Percentiles rank a stretch among this genome's conserved stretches.
Conservation (phyloP, 352 stramenopile genomes). For the Pythium biforme region DNA sequence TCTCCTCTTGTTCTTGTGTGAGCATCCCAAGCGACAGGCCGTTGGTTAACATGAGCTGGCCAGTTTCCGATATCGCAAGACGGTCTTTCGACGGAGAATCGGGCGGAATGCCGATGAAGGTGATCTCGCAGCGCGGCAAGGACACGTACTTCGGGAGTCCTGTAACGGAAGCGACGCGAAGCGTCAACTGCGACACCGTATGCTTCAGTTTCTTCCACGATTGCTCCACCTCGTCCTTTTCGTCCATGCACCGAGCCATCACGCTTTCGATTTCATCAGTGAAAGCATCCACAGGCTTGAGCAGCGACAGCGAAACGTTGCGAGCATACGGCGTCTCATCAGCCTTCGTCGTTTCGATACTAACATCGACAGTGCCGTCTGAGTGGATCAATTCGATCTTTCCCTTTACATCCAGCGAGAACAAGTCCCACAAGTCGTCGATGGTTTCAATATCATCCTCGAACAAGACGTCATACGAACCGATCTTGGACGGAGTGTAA, state of each 20-base stretch:
- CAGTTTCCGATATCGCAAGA: background rate
- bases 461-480: slow-evolving; percentile 57
- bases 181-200: slow-evolving; percentile 35
- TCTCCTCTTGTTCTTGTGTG: background rate
- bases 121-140: slow-evolving; percentile 41
- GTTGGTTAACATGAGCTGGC: slow-evolving; percentile 14
- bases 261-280: slow-evolving; percentile 31
- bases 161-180: slow-evolving; percentile 49
- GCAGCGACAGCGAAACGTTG: slow-evolving; percentile 27
- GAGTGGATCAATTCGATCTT: slow-evolving; percentile 45
- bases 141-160: slow-evolving; percentile 35
- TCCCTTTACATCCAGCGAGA: slow-evolving; percentile 57
- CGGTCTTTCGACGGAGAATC: background rate
- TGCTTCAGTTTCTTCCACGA: slow-evolving; percentile 39
- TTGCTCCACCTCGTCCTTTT: slow-evolving; percentile 13
- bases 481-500: slow-evolving; percentile 46
- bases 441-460: slow-evolving; percentile 58
- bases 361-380: slow-evolving; percentile 60
- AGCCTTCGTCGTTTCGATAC: slow-evolving; percentile 22
- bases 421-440: slow-evolving; percentile 53
- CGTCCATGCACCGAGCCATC: slow-evolving; percentile 39
- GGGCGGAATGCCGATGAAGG: slow-evolving; percentile 41
- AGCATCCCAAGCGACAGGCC: background rate
- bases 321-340: slow-evolving; percentile 20
- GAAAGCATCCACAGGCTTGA: slow-evolving; percentile 54